These are phyloP conservation scores for Henckelia pumila DNA, from an alignment of 257 asterid genomes.

Conservation along the genomic window DNA sequence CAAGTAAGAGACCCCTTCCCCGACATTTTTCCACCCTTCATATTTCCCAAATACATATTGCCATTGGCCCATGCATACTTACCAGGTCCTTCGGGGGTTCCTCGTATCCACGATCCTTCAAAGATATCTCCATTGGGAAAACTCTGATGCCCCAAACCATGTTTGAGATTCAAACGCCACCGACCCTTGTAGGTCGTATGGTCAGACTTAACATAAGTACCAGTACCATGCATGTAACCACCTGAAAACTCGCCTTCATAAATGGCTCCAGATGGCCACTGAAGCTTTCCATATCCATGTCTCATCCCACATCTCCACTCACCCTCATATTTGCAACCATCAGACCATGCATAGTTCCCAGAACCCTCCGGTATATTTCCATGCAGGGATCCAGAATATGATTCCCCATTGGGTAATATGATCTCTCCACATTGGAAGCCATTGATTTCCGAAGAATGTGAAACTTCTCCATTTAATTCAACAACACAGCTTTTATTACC, in stretches of 20 bases:
- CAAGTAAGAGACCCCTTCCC: slow-evolving; percentile 97
- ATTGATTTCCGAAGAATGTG: slow-evolving; percentile 48
- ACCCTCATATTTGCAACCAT: slow-evolving; percentile 85
- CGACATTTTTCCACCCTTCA: slow-evolving; percentile 83
- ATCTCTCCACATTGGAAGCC: slow-evolving; percentile 47
- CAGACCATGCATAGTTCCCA: slow-evolving; percentile 77
- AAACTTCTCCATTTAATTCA: slow-evolving; percentile 51
- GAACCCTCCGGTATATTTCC: slow-evolving; percentile 74
- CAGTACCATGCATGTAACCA: slow-evolving; percentile 77
- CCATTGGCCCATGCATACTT: slow-evolving; percentile 88
- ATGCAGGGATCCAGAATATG: slow-evolving; percentile 60
- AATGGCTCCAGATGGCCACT: slow-evolving; percentile 76
- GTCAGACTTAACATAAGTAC: slow-evolving; percentile 51
- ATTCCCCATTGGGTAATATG: slow-evolving; percentile 53
- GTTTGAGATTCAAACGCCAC: slow-evolving; percentile 84
- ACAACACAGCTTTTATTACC: slow-evolving; percentile 32
- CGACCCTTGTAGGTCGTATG: slow-evolving; percentile 66
- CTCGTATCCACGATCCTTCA: slow-evolving; percentile 98
- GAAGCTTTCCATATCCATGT: slow-evolving; percentile 77
- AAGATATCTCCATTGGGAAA: slow-evolving; percentile 72
- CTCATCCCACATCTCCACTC: slow-evolving; percentile 95
- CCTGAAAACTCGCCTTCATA: slow-evolving; percentile 92
- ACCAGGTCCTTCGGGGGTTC: slow-evolving; percentile 87
- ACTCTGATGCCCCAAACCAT: slow-evolving; percentile 82
- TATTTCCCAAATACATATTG: slow-evolving; percentile 77